Evolutionary conservation across 768 basidiomycete species (phyloP).

Genomic region (Amanita pseudoporphyria): DNA sequence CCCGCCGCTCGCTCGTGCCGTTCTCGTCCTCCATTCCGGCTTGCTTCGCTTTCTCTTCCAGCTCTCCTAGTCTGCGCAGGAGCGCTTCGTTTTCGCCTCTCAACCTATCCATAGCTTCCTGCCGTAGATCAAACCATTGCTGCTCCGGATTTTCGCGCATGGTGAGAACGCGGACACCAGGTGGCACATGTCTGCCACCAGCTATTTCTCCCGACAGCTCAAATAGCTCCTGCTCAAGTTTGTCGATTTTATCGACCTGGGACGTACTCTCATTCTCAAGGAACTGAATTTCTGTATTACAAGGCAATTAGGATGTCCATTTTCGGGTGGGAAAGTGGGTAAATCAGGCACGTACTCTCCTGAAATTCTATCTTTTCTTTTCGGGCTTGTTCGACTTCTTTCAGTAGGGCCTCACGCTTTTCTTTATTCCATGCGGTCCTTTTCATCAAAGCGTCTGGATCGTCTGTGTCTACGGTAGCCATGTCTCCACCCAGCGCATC

Average conservation of each 20-base stretch:
- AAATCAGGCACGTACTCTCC: conserved; percentile 24
- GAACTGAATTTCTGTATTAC: conserved; percentile 4
- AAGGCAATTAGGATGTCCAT: neutral
- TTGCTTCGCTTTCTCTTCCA: conserved; percentile 35
- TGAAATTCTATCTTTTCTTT: conserved; percentile 19
- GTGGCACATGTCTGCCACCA: conserved; percentile 66
- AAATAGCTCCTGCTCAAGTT: conserved; percentile 71
- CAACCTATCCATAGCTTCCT: conserved; percentile 66
- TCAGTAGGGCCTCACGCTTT: conserved; percentile 9
- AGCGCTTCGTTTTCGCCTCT: conserved; percentile 80
- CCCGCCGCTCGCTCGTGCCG: conserved; percentile 4
- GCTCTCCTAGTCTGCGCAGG: conserved; percentile 50
- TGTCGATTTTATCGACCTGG: conserved; percentile 43
- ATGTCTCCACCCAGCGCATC: conserved; percentile 32
- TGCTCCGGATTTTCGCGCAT: conserved; percentile 77
- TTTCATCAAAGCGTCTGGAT: conserved; percentile 28
- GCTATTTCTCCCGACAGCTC: conserved; percentile 72
- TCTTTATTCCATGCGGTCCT: conserved; percentile 19
- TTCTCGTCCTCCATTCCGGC: conserved; percentile 1
- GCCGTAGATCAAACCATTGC: conserved; percentile 68
- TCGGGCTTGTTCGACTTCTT: conserved; percentile 5
- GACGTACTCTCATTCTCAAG: conserved; percentile 20
- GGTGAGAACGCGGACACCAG: conserved; percentile 57
- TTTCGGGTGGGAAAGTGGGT: neutral
- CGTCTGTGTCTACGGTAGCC: conserved; percentile 16